Conservation (phyloP, 2,329 filamentous ascomycete genomes). For the Colletotrichum lentis region DNA sequence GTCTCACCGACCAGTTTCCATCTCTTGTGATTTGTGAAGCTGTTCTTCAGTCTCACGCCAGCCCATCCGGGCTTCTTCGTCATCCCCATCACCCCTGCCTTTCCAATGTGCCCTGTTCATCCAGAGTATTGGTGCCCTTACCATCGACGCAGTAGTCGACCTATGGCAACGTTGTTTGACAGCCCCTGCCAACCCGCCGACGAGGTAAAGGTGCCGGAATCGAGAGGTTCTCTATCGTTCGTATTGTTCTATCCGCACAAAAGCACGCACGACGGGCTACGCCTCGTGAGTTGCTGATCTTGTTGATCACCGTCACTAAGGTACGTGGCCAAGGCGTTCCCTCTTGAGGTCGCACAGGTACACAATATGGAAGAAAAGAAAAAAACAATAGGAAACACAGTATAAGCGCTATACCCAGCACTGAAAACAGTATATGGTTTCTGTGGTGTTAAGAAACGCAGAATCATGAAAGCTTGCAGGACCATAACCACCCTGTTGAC, state of each 20-base stretch:
- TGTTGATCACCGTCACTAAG: neutral
- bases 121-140: slow-evolving; percentile 5
- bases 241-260: neutral
- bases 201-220: slow-evolving; percentile 17
- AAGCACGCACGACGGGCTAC: neutral
- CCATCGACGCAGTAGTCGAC: slow-evolving; percentile 1
- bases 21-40: neutral
- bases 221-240: slow-evolving; percentile 14
- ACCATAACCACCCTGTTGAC: too few species aligned
- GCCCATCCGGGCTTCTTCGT: neutral
- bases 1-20: neutral
- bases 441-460: too few species aligned
- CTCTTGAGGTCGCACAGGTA: too few species aligned
- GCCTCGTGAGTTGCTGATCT: neutral
- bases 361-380: too few species aligned
- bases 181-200: neutral
- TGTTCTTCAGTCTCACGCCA: slow-evolving; percentile 1
- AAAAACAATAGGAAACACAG: too few species aligned
- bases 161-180: neutral
- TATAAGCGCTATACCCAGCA: too few species aligned
- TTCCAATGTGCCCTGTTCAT: slow-evolving; percentile 5
- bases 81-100: slow-evolving; percentile 18
- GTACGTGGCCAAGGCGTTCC: too few species aligned
- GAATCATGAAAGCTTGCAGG: too few species aligned
- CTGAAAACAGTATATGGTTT: too few species aligned